Conservation (phyloP, 106 monocot species). For the Apostasia ramifera region DNA sequence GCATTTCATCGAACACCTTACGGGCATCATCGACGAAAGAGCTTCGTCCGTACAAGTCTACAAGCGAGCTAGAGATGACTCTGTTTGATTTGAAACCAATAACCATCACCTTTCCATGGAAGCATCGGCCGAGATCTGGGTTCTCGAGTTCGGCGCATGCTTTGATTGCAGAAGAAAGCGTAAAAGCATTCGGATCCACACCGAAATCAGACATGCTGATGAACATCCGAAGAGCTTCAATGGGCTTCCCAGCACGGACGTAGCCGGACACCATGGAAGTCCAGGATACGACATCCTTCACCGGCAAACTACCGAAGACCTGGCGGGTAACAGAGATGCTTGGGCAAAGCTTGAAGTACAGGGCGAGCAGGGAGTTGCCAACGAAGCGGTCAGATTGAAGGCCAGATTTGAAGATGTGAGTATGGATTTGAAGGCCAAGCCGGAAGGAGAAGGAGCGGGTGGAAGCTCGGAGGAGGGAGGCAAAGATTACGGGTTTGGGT, state of each 20-base stretch:
- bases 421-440: slow-evolving; percentile 49
- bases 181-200: slow-evolving; percentile 47
- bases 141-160: slow-evolving; percentile 36
- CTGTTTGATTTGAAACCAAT: slow-evolving; percentile 27
- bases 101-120: slow-evolving; percentile 29
- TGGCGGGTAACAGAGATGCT: slow-evolving; percentile 32
- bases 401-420: slow-evolving; percentile 60
- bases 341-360: slow-evolving; percentile 59
- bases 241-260: slow-evolving; percentile 41
- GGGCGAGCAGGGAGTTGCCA: slow-evolving; percentile 61
- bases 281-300: slow-evolving; percentile 63
- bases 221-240: slow-evolving; percentile 33
- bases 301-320: slow-evolving; percentile 51
- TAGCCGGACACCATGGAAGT: slow-evolving; percentile 71
- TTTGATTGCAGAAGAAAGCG: slow-evolving; percentile 45
- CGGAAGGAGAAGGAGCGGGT: slow-evolving; percentile 22
- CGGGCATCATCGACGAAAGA: slow-evolving; percentile 26
- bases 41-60: slow-evolving; percentile 63
- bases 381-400: slow-evolving; percentile 55
- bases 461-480: slow-evolving; percentile 47
- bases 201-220: slow-evolving; percentile 30
- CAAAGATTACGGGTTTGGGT: slow-evolving; percentile 14
- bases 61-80: slow-evolving; percentile 51
- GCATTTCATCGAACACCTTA: slow-evolving; percentile 47
- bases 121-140: slow-evolving; percentile 23